Conservation (phyloP, 148 eudicot species). For the Persicaria tinctoria region DNA sequence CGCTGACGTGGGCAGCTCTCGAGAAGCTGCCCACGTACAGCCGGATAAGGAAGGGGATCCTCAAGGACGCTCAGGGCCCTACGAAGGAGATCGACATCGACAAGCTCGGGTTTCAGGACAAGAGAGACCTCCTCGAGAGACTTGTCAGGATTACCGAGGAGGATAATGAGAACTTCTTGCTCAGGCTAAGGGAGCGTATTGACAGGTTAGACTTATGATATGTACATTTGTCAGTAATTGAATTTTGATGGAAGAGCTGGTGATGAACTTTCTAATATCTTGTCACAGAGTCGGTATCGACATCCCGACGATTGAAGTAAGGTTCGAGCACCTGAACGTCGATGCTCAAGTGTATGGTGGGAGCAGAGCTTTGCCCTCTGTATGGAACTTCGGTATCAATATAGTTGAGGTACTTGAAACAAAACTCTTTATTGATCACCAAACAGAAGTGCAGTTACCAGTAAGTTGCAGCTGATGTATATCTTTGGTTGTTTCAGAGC, state of each 20-base stretch:
- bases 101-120: conserved; percentile 15
- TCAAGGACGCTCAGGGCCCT: conserved; percentile 18
- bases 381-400: background rate
- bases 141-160: conserved; percentile 13
- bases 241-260: too few relatives aligned
- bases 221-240: too few relatives aligned
- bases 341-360: conserved; percentile 6
- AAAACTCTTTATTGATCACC: background rate
- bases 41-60: conserved; percentile 30
- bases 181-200: conserved; percentile 15
- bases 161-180: conserved; percentile 17
- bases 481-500: background rate
- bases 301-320: conserved; percentile 9
- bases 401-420: conserved; percentile 6
- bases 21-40: conserved; percentile 30
- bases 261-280: background rate
- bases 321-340: conserved; percentile 11
- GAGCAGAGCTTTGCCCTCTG: conserved; percentile 8
- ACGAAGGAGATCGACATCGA: conserved; percentile 9
- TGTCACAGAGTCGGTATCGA: conserved; percentile 9
- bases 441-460: background rate
- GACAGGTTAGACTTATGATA: background rate
- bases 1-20: conserved; percentile 29
- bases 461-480: background rate
- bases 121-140: conserved; percentile 11